Evolutionary conservation across 306 rosid genomes (phyloP), one percentile per base, ranked within the genome.

Genomic region (Quercus cerris): DNA sequence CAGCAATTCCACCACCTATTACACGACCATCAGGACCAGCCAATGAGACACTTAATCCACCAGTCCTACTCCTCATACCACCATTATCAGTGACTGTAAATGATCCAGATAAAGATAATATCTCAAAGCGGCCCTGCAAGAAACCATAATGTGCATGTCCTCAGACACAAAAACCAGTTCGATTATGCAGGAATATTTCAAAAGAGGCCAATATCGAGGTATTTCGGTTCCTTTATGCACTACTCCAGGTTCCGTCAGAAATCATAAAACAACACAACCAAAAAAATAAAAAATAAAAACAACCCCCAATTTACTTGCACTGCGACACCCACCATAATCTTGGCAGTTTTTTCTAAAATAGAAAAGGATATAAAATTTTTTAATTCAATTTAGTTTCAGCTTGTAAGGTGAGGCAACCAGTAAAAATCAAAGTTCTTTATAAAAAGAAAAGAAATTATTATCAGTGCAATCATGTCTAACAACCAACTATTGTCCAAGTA

Each of bases 41-140:
- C 70, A 94, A 90, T n/a, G 93, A 83, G 71, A 94, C 92, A 71
- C 93, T 89, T 84, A 94, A 75, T 15, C 96, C 96, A 20, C 96
- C 96, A 14, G 63, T 84, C 67, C 90, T 76, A 77, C 87, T 85
- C 81, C 76, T 89, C 28, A 75, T 56, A 52, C 88, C 91, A 70
- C 77, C 75, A 17, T 2, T 75, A 19, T 89, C 92, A 0, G 72
- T 71, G 6, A 81, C 77, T 7, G 90, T 83, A 83, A 79, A 90
- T 25, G 97, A 92, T 76, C 98, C 98, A 3, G 98, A 82, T 78
- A 92, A 81, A 52, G 91, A 87, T 71, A 94, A 75, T 78, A 94
- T 89, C 89, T 92, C 97, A 81, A 90, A 92, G 13, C 94, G 92
- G 64, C 98, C 98, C 97, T 92, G 94, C 56, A 77, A 87, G 64